Evolutionary conservation across 305 asterid genomes (phyloP).

Genomic region (Petunia hybrid): DNA sequence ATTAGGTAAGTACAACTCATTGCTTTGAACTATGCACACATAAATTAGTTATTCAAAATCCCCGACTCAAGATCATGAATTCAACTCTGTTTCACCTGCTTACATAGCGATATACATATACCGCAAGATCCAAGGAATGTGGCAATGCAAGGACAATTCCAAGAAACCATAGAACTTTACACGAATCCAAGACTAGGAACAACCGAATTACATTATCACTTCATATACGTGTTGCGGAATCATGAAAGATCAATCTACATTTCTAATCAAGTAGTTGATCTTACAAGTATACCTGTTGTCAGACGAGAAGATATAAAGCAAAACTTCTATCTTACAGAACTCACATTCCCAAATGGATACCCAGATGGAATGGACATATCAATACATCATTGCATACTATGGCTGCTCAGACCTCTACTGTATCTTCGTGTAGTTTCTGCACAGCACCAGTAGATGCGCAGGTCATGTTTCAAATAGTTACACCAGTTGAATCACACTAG

Average conservation of each 20-base stretch:
- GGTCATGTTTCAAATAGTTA: neutral
- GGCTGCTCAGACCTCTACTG: conserved; percentile 26
- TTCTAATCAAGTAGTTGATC: conserved; percentile 40
- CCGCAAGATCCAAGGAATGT: neutral
- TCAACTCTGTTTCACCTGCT: too few species aligned
- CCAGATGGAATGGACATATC: conserved; percentile 7
- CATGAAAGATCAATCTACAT: conserved; percentile 44
- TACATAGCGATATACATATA: neutral
- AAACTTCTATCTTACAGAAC: conserved; percentile 35
- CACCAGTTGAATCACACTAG: neutral
- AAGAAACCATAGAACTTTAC: neutral
- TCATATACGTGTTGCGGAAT: neutral
- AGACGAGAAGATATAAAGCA: conserved; percentile 29
- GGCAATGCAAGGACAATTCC: neutral
- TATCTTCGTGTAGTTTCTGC: neutral
- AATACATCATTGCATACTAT: conserved; percentile 35
- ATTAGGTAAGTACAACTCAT: too few species aligned
- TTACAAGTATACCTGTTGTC: conserved; percentile 43
- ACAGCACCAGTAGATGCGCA: neutral
- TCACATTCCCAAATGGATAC: conserved; percentile 33
- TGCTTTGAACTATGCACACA: too few species aligned
- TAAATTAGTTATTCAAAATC: too few species aligned
- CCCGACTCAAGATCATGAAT: too few species aligned
- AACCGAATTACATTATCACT: neutral
- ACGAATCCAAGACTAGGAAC: neutral